These are phyloP conservation scores for Juncus inflexus DNA, from an alignment of 176 grass and related monocot species.

Conservation along the genomic window DNA sequence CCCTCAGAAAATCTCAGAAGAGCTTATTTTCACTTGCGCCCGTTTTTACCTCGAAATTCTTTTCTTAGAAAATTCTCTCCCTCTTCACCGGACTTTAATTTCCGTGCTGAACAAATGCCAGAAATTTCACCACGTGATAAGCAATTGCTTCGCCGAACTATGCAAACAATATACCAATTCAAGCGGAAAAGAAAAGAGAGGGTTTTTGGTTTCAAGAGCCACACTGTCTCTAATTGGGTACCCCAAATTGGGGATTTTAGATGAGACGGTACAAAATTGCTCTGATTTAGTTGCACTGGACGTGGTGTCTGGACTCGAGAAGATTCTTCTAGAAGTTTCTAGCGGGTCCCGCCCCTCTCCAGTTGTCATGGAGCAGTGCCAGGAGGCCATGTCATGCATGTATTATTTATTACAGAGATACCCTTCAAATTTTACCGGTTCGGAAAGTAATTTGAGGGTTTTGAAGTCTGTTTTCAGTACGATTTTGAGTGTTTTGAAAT, in stretches of 20 bases:
- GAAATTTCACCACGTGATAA: constrained; percentile 46
- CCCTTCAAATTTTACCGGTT: constrained; percentile 53
- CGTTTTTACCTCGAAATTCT: constrained; percentile 83
- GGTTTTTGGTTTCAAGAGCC: constrained; percentile 70
- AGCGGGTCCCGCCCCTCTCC: constrained; percentile 69
- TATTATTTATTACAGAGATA: constrained; percentile 95
- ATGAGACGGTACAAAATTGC: constrained; percentile 68
- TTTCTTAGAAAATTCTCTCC: constrained; percentile 80
- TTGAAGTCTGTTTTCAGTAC: constrained; percentile 53
- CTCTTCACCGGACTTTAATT: constrained; percentile 81
- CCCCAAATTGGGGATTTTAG: constrained; percentile 82
- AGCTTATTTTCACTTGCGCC: constrained; percentile 28
- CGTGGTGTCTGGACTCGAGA: constrained; percentile 58
- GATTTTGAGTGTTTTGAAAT: constrained; percentile 84
- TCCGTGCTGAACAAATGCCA: constrained; percentile 65
- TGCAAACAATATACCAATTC: constrained; percentile 65
- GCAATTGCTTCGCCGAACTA: constrained; percentile 50
- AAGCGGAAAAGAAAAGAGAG: constrained; percentile 57
- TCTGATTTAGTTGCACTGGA: constrained; percentile 61
- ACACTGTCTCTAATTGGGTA: constrained; percentile 84
- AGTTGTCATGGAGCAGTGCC: constrained; percentile 94
- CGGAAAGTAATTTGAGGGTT: constrained; percentile 47
- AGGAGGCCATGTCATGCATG: constrained; percentile 96
- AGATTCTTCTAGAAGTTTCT: constrained; percentile 51
- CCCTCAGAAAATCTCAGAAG: constrained; percentile 29